Conservation (phyloP, 768 basidiomycete species). For the Termitomyces sp. region DNA sequence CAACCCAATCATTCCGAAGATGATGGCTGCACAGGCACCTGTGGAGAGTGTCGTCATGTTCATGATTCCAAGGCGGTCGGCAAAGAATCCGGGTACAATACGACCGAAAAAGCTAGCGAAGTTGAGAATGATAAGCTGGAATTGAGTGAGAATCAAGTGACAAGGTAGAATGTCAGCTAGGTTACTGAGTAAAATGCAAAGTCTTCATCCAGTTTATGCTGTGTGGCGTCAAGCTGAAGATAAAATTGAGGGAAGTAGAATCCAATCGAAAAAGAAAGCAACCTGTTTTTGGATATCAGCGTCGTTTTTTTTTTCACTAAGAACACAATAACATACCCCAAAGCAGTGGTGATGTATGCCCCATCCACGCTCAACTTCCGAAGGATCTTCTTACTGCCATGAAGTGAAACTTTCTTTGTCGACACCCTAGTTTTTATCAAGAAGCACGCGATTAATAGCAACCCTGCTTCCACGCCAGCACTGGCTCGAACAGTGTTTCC, state of each 20-base stretch:
- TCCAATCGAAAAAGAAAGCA: slow-evolving; percentile 16
- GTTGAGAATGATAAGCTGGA: slow-evolving; percentile 21
- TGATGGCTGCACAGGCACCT: slow-evolving; percentile 22
- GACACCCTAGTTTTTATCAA: slow-evolving; percentile 34
- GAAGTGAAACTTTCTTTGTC: slow-evolving; percentile 10
- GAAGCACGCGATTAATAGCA: slow-evolving; percentile 33
- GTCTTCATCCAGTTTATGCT: slow-evolving; percentile 23
- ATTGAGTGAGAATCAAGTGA: neutral
- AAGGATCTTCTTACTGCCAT: neutral
- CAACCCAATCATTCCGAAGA: slow-evolving; percentile 31
- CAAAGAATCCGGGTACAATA: slow-evolving; percentile 17
- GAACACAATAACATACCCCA: slow-evolving; percentile 10
- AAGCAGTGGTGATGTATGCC: slow-evolving; percentile 9
- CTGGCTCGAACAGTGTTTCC: slow-evolving; percentile 35
- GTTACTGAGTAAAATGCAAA: slow-evolving; percentile 25
- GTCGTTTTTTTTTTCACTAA: neutral
- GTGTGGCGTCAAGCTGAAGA: slow-evolving; percentile 30
- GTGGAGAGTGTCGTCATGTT: slow-evolving; percentile 22
- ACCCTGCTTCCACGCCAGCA: slow-evolving; percentile 31
- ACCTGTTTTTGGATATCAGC: neutral
- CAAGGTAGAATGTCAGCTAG: neutral
- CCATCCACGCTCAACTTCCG: slow-evolving; percentile 12
- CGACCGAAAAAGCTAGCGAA: slow-evolving; percentile 19
- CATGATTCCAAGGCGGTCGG: slow-evolving; percentile 15
- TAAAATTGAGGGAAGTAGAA: slow-evolving; percentile 32